phyloP scores from a whole-genome alignment of 2,329 filamentous ascomycete species.

The Phyllosticta citribraziliensis region DNA sequence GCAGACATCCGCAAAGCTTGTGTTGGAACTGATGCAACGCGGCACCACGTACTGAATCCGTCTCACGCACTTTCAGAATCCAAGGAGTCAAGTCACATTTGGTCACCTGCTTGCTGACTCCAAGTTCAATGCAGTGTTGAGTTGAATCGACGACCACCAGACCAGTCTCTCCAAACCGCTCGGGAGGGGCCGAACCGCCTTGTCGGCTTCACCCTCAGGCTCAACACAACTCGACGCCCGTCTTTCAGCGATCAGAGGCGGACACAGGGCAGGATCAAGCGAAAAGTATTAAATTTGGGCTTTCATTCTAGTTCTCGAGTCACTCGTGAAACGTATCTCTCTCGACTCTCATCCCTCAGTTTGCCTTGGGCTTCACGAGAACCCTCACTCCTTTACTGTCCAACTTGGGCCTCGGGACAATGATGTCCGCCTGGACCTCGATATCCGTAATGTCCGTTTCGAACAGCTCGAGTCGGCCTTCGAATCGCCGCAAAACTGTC shows the following conservation, averaged over 20 bases:
- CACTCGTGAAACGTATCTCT: no score
- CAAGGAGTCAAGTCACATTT: no score
- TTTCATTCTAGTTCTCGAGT: constrained; percentile 46
- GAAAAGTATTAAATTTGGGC: constrained; percentile 15
- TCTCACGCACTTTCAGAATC: no score
- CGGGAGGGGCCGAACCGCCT: not conserved
- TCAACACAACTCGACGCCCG: not conserved
- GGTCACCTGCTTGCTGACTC: no score
- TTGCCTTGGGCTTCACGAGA: constrained; percentile 14
- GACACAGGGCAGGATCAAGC: not conserved
- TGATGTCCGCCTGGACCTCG: constrained; percentile 27
- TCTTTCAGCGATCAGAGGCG: not conserved
- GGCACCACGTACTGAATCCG: no score
- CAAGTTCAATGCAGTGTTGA: no score
- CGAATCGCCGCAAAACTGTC: constrained; percentile 10
- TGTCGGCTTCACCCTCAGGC: not conserved
- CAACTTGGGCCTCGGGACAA: constrained; percentile 24
- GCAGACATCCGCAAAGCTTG: no score
- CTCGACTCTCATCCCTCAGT: constrained; percentile 14
- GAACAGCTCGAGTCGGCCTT: constrained; percentile 9
- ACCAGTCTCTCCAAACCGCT: not conserved
- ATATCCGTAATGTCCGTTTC: constrained; percentile 22
- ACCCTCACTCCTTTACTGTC: constrained; percentile 29
- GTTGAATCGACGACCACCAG: constrained; percentile 15
- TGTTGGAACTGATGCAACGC: no score